Evolutionary conservation across 2,329 filamentous ascomycete genomes (phyloP).

Genomic region (Aureobasidium vineae): DNA sequence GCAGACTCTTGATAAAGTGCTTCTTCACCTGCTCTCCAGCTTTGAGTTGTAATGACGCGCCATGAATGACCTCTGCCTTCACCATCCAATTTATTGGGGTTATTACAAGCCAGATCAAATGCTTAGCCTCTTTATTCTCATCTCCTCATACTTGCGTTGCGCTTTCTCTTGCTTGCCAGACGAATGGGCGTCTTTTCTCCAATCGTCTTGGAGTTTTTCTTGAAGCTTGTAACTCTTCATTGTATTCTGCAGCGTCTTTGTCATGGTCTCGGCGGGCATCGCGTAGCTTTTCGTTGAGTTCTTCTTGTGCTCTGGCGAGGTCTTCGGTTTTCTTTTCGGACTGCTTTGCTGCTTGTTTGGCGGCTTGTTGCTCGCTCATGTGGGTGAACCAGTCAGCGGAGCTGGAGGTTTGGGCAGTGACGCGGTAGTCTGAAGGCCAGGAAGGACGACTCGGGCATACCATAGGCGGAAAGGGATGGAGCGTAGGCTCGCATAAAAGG

Average conservation of each 20-base stretch:
- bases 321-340: neutral
- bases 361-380: constrained; percentile 6
- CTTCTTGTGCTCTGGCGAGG: neutral
- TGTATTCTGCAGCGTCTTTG: neutral
- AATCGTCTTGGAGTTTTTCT: neutral
- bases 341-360: neutral
- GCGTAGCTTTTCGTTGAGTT: neutral
- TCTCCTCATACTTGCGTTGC: neutral
- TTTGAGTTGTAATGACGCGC: neutral
- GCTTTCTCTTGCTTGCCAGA: neutral
- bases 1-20: neutral
- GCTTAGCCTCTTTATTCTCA: constrained; percentile 4
- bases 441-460: neutral
- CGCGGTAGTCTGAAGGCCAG: neutral
- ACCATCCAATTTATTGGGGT: neutral
- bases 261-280: neutral
- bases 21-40: constrained; percentile 10
- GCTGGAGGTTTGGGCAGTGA: neutral
- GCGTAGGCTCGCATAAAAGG: constrained; percentile 2
- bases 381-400: neutral
- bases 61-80: neutral
- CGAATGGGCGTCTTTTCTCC: neutral
- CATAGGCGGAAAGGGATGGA: neutral
- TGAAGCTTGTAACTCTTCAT: constrained; percentile 4
- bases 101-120: constrained; percentile 2